A percentile compares a stretch with the other conserved stretches of the same genome.
These are phyloP conservation scores for Macrolepiota albuminosa DNA, from an alignment of 768 basidiomycete genomes.

Conservation along the genomic window DNA sequence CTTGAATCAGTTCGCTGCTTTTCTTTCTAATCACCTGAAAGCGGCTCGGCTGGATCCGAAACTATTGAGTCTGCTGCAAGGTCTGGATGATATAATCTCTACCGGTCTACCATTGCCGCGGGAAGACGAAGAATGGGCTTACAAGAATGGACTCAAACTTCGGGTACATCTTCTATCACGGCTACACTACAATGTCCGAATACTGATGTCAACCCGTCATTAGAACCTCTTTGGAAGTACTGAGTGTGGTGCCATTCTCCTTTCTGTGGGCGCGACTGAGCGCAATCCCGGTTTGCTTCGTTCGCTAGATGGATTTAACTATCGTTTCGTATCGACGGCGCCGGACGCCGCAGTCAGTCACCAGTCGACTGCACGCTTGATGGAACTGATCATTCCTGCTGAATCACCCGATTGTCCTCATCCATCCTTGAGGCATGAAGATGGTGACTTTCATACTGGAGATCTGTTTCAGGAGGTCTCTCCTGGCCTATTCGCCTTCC, in stretches of 20 bases:
- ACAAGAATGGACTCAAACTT: slow-evolving; percentile 56
- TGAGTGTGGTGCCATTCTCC: slow-evolving; percentile 70
- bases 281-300: slow-evolving; percentile 48
- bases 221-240: slow-evolving; percentile 82
- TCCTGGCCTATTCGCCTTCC: slow-evolving; percentile 47
- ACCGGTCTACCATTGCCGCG: slow-evolving; percentile 57
- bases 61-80: slow-evolving; percentile 50
- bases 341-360: slow-evolving; percentile 35
- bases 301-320: slow-evolving; percentile 57
- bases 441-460: slow-evolving; percentile 67
- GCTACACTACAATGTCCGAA: slow-evolving; percentile 8
- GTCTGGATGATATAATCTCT: slow-evolving; percentile 61
- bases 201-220: slow-evolving; percentile 20
- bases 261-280: slow-evolving; percentile 51
- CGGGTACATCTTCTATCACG: slow-evolving; percentile 39
- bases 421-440: slow-evolving; percentile 39
- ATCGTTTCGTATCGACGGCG: slow-evolving; percentile 58
- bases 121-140: slow-evolving; percentile 76
- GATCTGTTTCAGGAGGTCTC: slow-evolving; percentile 56
- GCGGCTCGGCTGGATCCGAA: slow-evolving; percentile 41
- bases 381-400: slow-evolving; percentile 55
- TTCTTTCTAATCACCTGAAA: slow-evolving; percentile 56
- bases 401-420: slow-evolving; percentile 59
- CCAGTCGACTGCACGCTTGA: slow-evolving; percentile 42
- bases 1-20: slow-evolving; percentile 69